A percentile compares a stretch with the other conserved stretches of the same genome.
phyloP scores from a whole-genome alignment of 345 rosid species.

The Cardiospermum halicacabum region DNA sequence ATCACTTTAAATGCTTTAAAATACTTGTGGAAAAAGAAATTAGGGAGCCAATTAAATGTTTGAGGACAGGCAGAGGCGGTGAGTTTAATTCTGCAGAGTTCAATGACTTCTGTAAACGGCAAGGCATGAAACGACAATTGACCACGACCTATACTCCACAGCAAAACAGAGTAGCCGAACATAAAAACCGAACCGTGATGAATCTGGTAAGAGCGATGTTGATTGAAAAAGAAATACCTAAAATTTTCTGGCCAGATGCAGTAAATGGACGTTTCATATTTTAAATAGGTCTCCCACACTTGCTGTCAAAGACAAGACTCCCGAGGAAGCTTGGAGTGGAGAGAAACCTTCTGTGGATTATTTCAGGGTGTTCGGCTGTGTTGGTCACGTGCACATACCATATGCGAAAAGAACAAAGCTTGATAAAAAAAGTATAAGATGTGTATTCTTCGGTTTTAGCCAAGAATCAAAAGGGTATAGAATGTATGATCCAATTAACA shows the following conservation, averaged over 20 bases:
- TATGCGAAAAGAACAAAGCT: slow-evolving; percentile 2
- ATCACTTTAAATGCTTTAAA: too few relatives aligned
- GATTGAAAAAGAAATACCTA: not conserved
- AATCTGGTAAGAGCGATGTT: not conserved
- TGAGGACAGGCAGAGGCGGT: too few relatives aligned
- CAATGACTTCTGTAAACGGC: not conserved
- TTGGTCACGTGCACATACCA: slow-evolving; percentile 2
- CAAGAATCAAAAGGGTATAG: slow-evolving; percentile 2
- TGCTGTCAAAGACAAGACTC: not conserved
- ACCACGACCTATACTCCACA: not conserved
- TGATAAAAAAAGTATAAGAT: not conserved
- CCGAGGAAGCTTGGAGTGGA: too few relatives aligned
- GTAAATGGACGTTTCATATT: not conserved
- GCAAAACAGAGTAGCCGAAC: too few relatives aligned
- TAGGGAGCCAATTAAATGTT: too few relatives aligned
- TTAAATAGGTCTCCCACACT: not conserved
- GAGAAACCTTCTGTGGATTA: not conserved
- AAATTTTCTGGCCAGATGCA: slow-evolving; percentile 6
- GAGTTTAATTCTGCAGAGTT: slow-evolving; percentile 3
- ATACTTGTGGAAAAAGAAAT: too few relatives aligned
- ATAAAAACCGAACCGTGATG: slow-evolving; percentile 8
- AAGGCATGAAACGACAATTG: not conserved
- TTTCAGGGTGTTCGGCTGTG: slow-evolving; percentile 7
- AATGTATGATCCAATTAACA: not conserved
- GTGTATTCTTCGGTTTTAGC: not conserved